Base-by-base conservation (phyloP, 345 rosid genomes). In the Camelina hispida region DNA sequence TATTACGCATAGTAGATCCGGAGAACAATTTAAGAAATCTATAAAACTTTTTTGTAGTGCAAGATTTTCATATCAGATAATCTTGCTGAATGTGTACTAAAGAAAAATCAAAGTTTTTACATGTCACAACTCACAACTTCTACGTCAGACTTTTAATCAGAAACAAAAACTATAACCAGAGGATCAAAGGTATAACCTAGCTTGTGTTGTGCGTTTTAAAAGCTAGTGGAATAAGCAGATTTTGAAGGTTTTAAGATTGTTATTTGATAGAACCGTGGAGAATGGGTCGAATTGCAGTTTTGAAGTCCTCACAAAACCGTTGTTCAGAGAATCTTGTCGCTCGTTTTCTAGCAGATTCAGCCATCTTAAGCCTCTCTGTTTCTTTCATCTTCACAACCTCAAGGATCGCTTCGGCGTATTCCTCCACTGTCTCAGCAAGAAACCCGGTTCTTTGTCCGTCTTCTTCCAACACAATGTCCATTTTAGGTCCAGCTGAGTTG, bases 401-500 rank as follows among this genome's bases (percentile, higher is more conserved):
- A 55, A 90, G 52, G 46, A 93, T 89, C 35, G 96, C 98, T 59
- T 87, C 86, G 0, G 93, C 90, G 66, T 87, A 89, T 67, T 92
- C 96, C 73, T 87, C 94, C 2, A 82, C 81, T 1, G 34, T 85
- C 76, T 86, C 86, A 7, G 97, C 93, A 63, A 95, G 99, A 81
- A 88, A 89, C 60, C 99, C 98, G 0, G 97, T 90, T 80, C 81
- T 84, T 69, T 83, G 79, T 25, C 96, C 94, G 5, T 90, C 88
- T 84, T 95, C 98, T 79, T 90, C 96, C 61, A 89, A 74, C 57
- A 92, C 94, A 68, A 95, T 90, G 77, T 92, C 97, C 99, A 95
- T 92, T 71, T 86, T 90, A 2, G 98, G 98, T 18, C 98, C 96
- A 42, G 97, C 99, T 4, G 98, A 90, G 76, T 90, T 88, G 68